Base-by-base conservation (phyloP, 2,329 filamentous ascomycete genomes). In the Pestalotiopsis sp. region DNA sequence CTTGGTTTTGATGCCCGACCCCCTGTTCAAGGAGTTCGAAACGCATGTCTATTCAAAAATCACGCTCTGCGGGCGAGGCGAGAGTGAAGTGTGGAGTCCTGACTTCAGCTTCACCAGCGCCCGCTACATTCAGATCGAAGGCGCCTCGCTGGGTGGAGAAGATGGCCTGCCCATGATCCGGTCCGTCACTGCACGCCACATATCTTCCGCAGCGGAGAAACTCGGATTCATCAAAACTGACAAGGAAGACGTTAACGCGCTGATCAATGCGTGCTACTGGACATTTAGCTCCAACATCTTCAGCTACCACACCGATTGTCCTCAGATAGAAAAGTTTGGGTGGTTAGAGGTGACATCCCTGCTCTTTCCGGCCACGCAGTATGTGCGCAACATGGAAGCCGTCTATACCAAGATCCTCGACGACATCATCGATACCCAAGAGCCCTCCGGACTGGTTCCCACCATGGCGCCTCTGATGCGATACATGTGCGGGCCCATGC, bases 311-410 rank as follows among this genome's bases (percentile, higher is more conserved):
- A 85, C 83, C 2, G 83, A 85, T 70, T 83, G 82, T 67, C 81
- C 81, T 5, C 81, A 83, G 70, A 82, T 83, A 41, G 81, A 85
- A 71, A 85, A 85, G 69, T 85, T 85, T 57, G 83, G 81, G 0
- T 85, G 83, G 83, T 78, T 84, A 0, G 83, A 85, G 72, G 83
- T 84, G 5, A 83, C 83, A 1, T 80, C 82, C 66, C 75, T 85
- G 12, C 81, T 85, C 5, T 80, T 80, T 14, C 81, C 82, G 0
- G 79, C 81, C 0, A 83, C 82, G 0, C 83, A 84, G 67, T 84
- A 84, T 65, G 78, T 84, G 25, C 79, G 81, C 6, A 82, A 84
- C 61, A 83, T 84, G 76, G 83, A 85, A 67, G 76, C 80, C 0
- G 73, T 85, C 0, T 83, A 84, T 69, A 79, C 81, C 52, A 85